Base-by-base conservation (phyloP, 2,329 filamentous ascomycete species). In the Acrocalymma vagum region DNA sequence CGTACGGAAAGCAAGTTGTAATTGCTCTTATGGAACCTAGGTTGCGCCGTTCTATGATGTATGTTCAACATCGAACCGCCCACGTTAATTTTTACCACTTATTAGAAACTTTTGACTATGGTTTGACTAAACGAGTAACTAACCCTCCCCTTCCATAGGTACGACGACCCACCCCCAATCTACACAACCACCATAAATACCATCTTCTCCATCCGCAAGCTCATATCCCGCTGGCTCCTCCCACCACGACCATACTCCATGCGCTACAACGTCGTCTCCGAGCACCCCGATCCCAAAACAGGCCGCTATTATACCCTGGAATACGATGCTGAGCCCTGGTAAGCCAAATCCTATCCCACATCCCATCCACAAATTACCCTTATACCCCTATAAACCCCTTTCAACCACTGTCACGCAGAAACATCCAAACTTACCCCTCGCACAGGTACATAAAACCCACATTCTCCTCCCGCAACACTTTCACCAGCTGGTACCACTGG, bases 1-100 rank as follows among this genome's bases (percentile, higher is more conserved):
- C 80, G 4, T 30, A 46, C 11, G 80, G 72, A 1, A 60, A 73
- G 18, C 72, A 83, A 31, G 69, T 79, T 18, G 72, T 86, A 6
- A 74, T 76, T 22, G 78, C 81, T 8, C 67, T 88, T 36, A 81
- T 90, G 78, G 84, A 84, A 16, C 79, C 84, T 16, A 76, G 81
- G 9, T 69, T 89, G 31, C 75, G 86, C 11, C 76, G 76, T 33
- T 82, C 86, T 0, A 89, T 90, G 76, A 69, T 73, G 43, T 76
- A n/a, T n/a, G 74, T 24, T 13, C 17, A 13, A n/a, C n/a, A n/a
- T n/a, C n/a, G n/a, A n/a, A n/a, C n/a, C n/a, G n/a, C n/a, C n/a
- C n/a, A 29, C 15, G 39, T 47, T 10, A 24, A 5, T 11, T 29
- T 15, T 8, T 10, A 13, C 10, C 9, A n/a, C 22, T 6, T 10